phyloP scores from a whole-genome alignment of 176 grass and related monocot species.

The Neostapfia colusana region DNA sequence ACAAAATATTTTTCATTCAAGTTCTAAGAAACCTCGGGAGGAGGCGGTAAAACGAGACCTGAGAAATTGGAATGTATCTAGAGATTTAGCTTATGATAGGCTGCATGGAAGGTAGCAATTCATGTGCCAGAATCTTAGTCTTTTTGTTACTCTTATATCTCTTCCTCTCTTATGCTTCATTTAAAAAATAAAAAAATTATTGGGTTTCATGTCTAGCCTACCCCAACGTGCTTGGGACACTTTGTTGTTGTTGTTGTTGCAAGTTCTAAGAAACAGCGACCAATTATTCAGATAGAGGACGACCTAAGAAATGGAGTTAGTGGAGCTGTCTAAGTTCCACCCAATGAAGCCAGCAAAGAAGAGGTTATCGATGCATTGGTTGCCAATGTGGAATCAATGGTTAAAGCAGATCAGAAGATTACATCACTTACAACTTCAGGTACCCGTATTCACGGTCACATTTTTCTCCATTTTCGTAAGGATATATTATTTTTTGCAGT shows the following conservation, averaged over 20 bases:
- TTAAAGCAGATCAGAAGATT: slow-evolving; percentile 89
- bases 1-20: slow-evolving; percentile 32
- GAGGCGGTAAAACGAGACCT: no score
- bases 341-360: slow-evolving; percentile 62
- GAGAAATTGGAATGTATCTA: no score
- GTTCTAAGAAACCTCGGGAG: no score
- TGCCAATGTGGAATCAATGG: slow-evolving; percentile 89
- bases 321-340: slow-evolving; percentile 67
- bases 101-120: no score
- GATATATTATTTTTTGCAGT: slow-evolving; percentile 13
- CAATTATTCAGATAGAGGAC: slow-evolving; percentile 69
- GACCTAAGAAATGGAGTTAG: slow-evolving; percentile 64
- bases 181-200: no score
- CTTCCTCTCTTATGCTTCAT: no score
- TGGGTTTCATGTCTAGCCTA: no score
- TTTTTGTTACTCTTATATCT: no score
- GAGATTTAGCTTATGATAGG: no score
- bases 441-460: slow-evolving; percentile 39
- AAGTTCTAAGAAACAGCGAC: slow-evolving; percentile 24
- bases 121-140: no score
- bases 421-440: slow-evolving; percentile 98
- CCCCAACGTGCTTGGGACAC: no score
- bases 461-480: slow-evolving; percentile 18
- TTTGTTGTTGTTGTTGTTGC: no score
- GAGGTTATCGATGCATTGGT: slow-evolving; percentile 72